Base-by-base conservation (phyloP, 768 basidiomycete genomes). In the Hypholoma sublateritium region DNA sequence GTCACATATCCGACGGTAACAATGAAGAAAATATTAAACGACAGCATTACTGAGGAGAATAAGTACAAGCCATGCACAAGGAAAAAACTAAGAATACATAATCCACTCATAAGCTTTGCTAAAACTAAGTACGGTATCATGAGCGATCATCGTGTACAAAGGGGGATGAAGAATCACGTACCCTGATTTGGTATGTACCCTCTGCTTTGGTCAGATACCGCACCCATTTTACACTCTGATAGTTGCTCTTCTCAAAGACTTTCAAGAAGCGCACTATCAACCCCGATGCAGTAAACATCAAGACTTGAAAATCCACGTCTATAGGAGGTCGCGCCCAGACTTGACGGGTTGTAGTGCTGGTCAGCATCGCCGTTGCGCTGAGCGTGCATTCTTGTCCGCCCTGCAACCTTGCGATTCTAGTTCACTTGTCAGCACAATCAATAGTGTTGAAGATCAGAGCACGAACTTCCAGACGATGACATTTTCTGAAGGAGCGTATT, bases 321-420 rank as follows among this genome's bases (percentile, higher is more conserved):
- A 99, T 98, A 6, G 97, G 97, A 16, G 97, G 97, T 53, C 97
- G 80, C 2, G 95, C 95, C 97, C 97, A 99, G 4, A 96, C 88
- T 80, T 98, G 95, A 34, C 94, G 87, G 57, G 86, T 82, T 0
- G 97, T 99, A 32, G 94, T 96, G 58, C 86, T 84, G 1, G 95
- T 93, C 59, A 98, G 76, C 34, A 83, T 81, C 5, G 94, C 96
- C 8, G 87, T 84, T 0, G 86, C 97, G 2, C 84, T 83, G 55
- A 98, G 83, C 0, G 93, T 93, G 61, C 86, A 83, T 72, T 99
- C 97, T 62, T 93, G 87, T 4, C 91, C 91, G 45, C 97, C 97
- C 72, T 98, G 95, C 53, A 99, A 77, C 56, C 94, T 80, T 8
- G 94, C 88, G 53, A 99, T 86, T 73, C 96, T 98, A 36, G 6